Conservation (phyloP, 2,329 filamentous ascomycete genomes). For the Ascochyta viciae-villosae region DNA sequence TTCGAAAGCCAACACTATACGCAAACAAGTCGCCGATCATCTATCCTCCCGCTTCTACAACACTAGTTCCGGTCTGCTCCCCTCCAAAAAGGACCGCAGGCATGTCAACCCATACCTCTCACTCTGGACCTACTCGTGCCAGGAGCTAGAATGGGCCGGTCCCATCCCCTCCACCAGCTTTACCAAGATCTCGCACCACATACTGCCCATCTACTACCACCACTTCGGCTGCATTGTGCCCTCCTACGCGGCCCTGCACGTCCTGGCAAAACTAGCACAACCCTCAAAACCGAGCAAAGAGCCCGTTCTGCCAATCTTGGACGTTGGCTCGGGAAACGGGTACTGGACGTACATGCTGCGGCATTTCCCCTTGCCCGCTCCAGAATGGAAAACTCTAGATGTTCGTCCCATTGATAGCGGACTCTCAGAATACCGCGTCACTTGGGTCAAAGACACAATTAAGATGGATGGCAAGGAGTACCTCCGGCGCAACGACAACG, state of each 20-base stretch:
- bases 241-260: conserved; percentile 68
- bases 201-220: conserved; percentile 77
- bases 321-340: conserved; percentile 75
- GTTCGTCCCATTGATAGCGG: conserved; percentile 71
- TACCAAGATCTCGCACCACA: conserved; percentile 67
- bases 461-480: conserved; percentile 66
- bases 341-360: conserved; percentile 79
- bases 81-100: conserved; percentile 52
- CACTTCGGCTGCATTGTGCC: conserved; percentile 79
- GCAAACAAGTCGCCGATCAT: conserved; percentile 63
- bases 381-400: conserved; percentile 61
- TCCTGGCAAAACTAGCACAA: conserved; percentile 62
- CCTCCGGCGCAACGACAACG: conserved; percentile 54
- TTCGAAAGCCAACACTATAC: conserved; percentile 69
- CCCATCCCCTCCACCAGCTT: conserved; percentile 61
- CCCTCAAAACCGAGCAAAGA: conserved; percentile 40
- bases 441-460: conserved; percentile 73
- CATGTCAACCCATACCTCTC: conserved; percentile 71
- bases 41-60: conserved; percentile 62
- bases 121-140: conserved; percentile 71
- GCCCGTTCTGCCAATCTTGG: conserved; percentile 61
- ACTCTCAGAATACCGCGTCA: conserved; percentile 71
- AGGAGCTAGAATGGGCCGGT: conserved; percentile 70
- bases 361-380: conserved; percentile 67
- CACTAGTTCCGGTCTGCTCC: conserved; percentile 34